phyloP scores from a whole-genome alignment of 164 flowering plant species.

The Nelumbo lutea region DNA sequence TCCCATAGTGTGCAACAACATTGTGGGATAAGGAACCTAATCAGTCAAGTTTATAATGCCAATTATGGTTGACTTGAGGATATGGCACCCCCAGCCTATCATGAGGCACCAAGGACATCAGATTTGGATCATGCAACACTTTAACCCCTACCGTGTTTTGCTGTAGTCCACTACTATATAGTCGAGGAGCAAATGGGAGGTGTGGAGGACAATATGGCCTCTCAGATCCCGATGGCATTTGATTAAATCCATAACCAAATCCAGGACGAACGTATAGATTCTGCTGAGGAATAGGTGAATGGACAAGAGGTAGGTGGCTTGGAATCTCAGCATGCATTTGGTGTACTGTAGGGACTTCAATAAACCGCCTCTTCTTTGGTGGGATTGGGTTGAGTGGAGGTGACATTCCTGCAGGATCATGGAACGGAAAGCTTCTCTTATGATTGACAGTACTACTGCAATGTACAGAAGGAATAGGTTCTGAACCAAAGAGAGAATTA shows the following conservation, averaged over 20 bases:
- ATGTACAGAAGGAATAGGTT: conserved; percentile 2
- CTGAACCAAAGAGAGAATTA: conserved; percentile 31
- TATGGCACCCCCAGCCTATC: not conserved
- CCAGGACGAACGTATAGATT: conserved; percentile 1
- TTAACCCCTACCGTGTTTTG: not conserved
- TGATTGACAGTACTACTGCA: not conserved
- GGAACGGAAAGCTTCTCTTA: conserved; percentile 16
- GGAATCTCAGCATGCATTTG: conserved; percentile 3
- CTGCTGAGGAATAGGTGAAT: not conserved
- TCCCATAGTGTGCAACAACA: too few species aligned
- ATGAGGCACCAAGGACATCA: not conserved
- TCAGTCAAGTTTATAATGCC: not conserved
- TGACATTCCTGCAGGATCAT: conserved; percentile 6
- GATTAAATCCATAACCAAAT: conserved; percentile 1
- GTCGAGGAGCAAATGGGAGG: not conserved
- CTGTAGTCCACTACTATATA: not conserved
- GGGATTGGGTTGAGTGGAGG: conserved; percentile 1
- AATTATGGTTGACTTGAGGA: not conserved
- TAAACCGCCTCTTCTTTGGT: conserved; percentile 16
- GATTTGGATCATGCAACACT: conserved; percentile 5
- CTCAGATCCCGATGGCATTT: not conserved
- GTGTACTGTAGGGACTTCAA: conserved; percentile 7
- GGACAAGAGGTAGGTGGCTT: not conserved
- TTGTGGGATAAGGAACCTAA: too few species aligned
- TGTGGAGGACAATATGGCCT: not conserved